Evolutionary conservation across 345 rosid species (phyloP).

Genomic region (Euphorbia tirucalli): DNA sequence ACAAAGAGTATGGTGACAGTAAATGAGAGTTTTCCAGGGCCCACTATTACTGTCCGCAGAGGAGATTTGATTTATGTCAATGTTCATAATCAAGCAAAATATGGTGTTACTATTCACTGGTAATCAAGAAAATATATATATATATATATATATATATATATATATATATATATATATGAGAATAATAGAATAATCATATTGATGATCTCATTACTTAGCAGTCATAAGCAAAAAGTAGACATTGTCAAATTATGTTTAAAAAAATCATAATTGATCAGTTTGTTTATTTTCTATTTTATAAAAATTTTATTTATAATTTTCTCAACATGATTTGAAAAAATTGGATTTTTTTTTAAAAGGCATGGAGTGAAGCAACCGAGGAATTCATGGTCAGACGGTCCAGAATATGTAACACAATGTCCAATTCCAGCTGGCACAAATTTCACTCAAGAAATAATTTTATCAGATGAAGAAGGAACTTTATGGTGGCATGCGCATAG

Average conservation of each 20-base stretch:
- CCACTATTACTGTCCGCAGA: constrained; percentile 20
- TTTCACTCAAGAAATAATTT: constrained; percentile 27
- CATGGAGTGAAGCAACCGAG: constrained; percentile 45
- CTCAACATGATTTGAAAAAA: neutral
- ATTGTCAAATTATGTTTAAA: no score
- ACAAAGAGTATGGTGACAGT: constrained; percentile 34
- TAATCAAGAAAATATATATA: no score
- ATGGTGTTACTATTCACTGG: constrained; percentile 43
- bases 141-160: no score
- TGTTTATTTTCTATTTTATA: no score
- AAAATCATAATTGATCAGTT: neutral
- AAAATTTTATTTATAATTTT: no score
- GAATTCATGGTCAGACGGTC: constrained; percentile 48
- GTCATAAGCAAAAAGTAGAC: no score
- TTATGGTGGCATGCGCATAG: no score
- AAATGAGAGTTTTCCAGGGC: constrained; percentile 36
- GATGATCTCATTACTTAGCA: no score
- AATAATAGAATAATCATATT: no score
- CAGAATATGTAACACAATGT: constrained; percentile 44
- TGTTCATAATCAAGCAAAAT: constrained; percentile 16
- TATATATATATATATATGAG: no score
- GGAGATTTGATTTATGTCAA: constrained; percentile 28
- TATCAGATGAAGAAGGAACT: constrained; percentile 33
- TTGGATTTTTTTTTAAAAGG: constrained; percentile 16
- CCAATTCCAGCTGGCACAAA: constrained; percentile 27